Conservation (phyloP, 805 yeast species). For the Schwanniomyces yamadae region DNA sequence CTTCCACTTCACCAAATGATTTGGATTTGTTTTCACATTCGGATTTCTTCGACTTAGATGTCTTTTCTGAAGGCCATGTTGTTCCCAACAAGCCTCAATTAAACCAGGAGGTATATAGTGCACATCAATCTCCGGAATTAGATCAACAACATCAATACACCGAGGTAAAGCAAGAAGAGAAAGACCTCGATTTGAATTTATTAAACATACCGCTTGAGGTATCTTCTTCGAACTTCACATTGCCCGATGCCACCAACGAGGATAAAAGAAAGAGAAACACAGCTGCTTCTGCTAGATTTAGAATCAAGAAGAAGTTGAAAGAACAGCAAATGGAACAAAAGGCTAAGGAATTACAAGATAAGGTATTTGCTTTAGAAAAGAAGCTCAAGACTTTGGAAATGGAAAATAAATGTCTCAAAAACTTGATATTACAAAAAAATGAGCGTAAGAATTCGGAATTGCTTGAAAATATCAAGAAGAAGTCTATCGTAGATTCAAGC, state of each 20-base stretch:
- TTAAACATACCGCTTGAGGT: background rate
- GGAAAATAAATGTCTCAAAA: constrained; percentile 86
- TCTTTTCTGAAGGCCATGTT: constrained; percentile 19
- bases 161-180: constrained; percentile 3
- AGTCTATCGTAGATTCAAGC: constrained; percentile 39
- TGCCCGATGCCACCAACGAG: constrained; percentile 37
- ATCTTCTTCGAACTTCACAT: background rate
- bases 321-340: constrained; percentile 88
- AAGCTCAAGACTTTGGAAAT: constrained; percentile 82
- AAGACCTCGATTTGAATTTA: background rate
- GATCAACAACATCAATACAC: constrained; percentile 1
- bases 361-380: constrained; percentile 63
- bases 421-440: constrained; percentile 79
- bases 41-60: constrained; percentile 42
- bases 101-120: background rate
- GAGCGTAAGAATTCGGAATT: constrained; percentile 54
- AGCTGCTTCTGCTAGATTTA: constrained; percentile 91
- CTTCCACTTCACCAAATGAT: constrained; percentile 20
- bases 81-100: constrained; percentile 12
- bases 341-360: constrained; percentile 68
- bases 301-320: constrained; percentile 86
- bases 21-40: constrained; percentile 40
- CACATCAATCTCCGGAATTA: constrained; percentile 3
- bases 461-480: constrained; percentile 50
- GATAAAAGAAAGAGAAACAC: constrained; percentile 87